Evolutionary conservation across 306 rosid species (phyloP).

Genomic region (Quercus dentata): DNA sequence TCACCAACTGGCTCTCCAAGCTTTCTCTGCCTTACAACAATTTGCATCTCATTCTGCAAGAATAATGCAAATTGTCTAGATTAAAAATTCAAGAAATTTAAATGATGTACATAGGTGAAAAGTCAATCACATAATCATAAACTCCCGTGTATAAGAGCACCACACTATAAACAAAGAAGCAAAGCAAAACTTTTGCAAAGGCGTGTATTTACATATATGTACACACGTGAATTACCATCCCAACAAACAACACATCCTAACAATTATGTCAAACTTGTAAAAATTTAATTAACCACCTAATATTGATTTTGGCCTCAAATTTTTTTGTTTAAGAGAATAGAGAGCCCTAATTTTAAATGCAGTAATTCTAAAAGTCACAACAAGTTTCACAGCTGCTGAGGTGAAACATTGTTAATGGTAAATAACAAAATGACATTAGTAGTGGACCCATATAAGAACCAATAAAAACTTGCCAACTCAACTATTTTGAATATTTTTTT

Average conservation of each 20-base stretch:
- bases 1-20: constrained; percentile 79
- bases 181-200: background rate
- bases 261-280: no score
- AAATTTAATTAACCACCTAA: background rate
- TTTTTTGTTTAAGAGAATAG: background rate
- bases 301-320: background rate
- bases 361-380: no score
- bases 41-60: constrained; percentile 70
- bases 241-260: background rate
- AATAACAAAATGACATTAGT: no score
- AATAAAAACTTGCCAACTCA: no score
- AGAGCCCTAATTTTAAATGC: background rate
- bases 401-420: no score
- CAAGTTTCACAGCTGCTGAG: no score
- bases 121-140: background rate
- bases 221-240: background rate
- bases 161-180: background rate
- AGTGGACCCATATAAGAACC: no score
- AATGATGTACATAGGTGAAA: background rate
- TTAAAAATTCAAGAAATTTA: background rate
- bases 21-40: constrained; percentile 56
- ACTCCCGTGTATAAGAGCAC: background rate
- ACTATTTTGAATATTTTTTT: no score
- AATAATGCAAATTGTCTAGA: background rate
- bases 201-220: no score